Conservation (phyloP, 345 rosid genomes). For the Brassica rapa region DNA sequence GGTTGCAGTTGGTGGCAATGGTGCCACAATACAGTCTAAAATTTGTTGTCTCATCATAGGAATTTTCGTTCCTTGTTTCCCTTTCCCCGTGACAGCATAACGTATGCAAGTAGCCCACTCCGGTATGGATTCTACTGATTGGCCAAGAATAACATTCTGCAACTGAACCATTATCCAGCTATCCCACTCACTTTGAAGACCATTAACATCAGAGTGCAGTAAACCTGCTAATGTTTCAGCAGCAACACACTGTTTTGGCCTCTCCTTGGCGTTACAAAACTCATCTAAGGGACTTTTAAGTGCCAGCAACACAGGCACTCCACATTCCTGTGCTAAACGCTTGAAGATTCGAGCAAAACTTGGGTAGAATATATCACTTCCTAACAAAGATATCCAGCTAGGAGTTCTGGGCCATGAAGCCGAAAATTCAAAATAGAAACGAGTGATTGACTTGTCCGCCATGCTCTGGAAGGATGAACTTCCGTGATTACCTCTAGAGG, state of each 20-base stretch:
- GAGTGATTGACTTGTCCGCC: conserved; percentile 93
- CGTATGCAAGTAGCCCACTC: conserved; percentile 99
- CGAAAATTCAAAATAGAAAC: conserved; percentile 91
- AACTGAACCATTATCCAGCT: conserved; percentile 86
- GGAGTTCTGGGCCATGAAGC: conserved; percentile 99
- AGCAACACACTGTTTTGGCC: conserved; percentile 98
- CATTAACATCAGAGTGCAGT: conserved; percentile 87
- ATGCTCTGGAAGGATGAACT: conserved; percentile 82
- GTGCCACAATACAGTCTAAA: conserved; percentile 75
- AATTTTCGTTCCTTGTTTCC: conserved; percentile 77
- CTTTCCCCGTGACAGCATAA: conserved; percentile 98
- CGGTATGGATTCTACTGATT: conserved; percentile 89
- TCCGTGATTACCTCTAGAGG: conserved; percentile 80
- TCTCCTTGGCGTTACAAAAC: conserved; percentile 85
- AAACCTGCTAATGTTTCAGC: conserved; percentile 96
- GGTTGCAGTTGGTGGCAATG: conserved; percentile 80
- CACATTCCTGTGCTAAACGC: conserved; percentile 94
- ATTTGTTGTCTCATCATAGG: conserved; percentile 80
- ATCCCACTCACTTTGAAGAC: conserved; percentile 82
- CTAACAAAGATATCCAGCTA: conserved; percentile 92
- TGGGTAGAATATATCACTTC: conserved; percentile 87
- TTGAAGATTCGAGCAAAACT: conserved; percentile 93
- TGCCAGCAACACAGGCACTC: conserved; percentile 71
- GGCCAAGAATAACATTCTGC: conserved; percentile 79
- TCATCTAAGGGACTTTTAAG: conserved; percentile 76